These are phyloP conservation scores for Chenopodium quinoa DNA, from an alignment of 148 eudicot species.

Conservation along the genomic window DNA sequence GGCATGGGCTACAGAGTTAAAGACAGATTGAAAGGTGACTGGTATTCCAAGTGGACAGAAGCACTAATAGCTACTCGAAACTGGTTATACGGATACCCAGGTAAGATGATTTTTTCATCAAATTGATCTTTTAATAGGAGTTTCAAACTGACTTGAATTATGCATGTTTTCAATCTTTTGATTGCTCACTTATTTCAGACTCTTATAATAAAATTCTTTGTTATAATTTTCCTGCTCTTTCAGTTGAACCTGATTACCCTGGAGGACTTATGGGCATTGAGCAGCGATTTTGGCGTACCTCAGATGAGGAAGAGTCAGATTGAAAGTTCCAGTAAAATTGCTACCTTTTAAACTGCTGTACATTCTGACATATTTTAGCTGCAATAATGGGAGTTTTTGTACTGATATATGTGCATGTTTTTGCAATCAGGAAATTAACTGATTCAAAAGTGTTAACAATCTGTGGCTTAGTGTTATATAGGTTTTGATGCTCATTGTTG, in stretches of 20 bases:
- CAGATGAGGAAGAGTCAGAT: neutral
- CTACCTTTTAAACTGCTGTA: neutral
- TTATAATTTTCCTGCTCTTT: neutral
- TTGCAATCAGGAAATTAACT: neutral
- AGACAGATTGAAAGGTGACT: conserved; percentile 2
- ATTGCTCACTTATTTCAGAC: neutral
- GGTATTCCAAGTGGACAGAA: neutral
- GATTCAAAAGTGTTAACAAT: neutral
- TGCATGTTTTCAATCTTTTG: neutral
- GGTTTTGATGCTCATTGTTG: neutral
- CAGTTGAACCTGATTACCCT: neutral
- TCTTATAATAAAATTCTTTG: too few relatives aligned
- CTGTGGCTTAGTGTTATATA: neutral
- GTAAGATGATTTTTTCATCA: neutral
- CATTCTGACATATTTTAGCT: neutral
- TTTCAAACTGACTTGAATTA: neutral
- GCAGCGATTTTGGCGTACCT: neutral
- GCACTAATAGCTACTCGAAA: conserved; percentile 14
- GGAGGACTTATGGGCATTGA: conserved; percentile 1
- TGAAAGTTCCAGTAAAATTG: neutral
- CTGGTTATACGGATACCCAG: conserved; percentile 18
- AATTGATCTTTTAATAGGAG: neutral
- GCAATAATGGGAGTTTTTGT: neutral
- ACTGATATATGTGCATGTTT: neutral
- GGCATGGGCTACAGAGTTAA: conserved; percentile 16